Evolutionary conservation across 306 rosid species (phyloP), one percentile per base, ranked within the genome.

Genomic region (Fagus crenata): DNA sequence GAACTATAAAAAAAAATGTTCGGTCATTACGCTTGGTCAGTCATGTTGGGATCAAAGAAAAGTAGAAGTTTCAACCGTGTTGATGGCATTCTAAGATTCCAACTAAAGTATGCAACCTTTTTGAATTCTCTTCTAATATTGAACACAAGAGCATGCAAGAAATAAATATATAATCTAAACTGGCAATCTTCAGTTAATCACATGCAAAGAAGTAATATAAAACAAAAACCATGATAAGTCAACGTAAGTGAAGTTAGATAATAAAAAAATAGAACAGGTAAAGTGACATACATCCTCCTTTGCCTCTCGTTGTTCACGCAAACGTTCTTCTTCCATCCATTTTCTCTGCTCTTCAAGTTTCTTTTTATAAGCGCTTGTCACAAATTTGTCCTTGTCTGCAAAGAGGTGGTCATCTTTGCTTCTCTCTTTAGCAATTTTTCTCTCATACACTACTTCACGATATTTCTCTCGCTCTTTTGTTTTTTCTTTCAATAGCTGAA

Each of bases 361-460:
- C 87, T 35, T 92, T 81, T 93, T 95, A 80, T 95, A 90, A 37
- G 97, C 97, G 77, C 89, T 82, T 0, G 97, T 95, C 53, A 95
- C 77, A 80, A 82, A 95, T 86, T 88, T 92, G 80, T 92, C 97
- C 87, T 95, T 95, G 74, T 87, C 90, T 5, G 89, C 91, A 81
- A 75, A 92, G 41, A 95, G 89, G 77, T 95, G 97, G 71, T 95
- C 96, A 37, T 95, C 97, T 86, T 89, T 75, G 86, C 86, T 90
- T 84, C 97, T 87, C 84, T 95, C 97, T 78, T 92, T 95, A 4
- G 92, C 96, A 58, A 95, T 81, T 83, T 92, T 95, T 77, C 89
- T 91, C 87, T 92, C 97, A 81, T 88, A 95, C 42, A 89, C 91
- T 73, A 92, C 83, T 73, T 89, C 96, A 2, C 88, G 91, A 76